These are phyloP conservation scores for Herpetomonas samuelpessoai DNA, from an alignment of 208 protist species.

Conservation along the genomic window DNA sequence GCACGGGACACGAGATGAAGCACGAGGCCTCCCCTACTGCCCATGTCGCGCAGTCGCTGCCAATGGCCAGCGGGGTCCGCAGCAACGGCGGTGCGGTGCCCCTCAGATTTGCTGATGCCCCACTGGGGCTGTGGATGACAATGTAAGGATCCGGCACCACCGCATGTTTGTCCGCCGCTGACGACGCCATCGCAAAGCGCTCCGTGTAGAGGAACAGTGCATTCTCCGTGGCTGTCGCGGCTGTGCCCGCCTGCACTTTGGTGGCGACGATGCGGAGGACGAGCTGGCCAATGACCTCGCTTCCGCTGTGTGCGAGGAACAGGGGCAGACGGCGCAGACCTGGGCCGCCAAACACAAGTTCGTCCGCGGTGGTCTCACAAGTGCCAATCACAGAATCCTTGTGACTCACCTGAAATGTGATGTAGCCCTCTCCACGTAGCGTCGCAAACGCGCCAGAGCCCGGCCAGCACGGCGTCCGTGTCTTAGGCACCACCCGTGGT, in stretches of 20 bases:
- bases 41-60: conserved; percentile 51
- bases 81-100: too few species aligned
- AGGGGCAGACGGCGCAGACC: conserved; percentile 62
- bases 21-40: conserved; percentile 57
- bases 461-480: conserved; percentile 69
- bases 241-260: conserved; percentile 18
- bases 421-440: conserved; percentile 42
- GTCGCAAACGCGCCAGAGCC: conserved; percentile 46
- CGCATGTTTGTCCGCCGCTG: conserved; percentile 16
- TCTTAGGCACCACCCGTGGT: conserved; percentile 51
- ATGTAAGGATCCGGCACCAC: conserved; percentile 81
- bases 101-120: too few species aligned
- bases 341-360: conserved; percentile 71
- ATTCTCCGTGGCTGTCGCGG: conserved; percentile 29
- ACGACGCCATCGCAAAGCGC: conserved; percentile 27
- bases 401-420: conserved; percentile 74
- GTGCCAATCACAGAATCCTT: conserved; percentile 60
- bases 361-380: conserved; percentile 63
- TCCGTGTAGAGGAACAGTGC: conserved; percentile 60
- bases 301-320: conserved; percentile 30
- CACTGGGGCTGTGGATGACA: conserved; percentile 48
- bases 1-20: conserved; percentile 63
- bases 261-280: conserved; percentile 55
- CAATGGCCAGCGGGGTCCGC: conserved; percentile 56
- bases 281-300: conserved; percentile 61